A percentile compares a stretch with the other conserved stretches of the same genome.
Evolutionary conservation across 2,329 filamentous ascomycete species (phyloP).

Genomic region (Ceratocystis diversiconidia): DNA sequence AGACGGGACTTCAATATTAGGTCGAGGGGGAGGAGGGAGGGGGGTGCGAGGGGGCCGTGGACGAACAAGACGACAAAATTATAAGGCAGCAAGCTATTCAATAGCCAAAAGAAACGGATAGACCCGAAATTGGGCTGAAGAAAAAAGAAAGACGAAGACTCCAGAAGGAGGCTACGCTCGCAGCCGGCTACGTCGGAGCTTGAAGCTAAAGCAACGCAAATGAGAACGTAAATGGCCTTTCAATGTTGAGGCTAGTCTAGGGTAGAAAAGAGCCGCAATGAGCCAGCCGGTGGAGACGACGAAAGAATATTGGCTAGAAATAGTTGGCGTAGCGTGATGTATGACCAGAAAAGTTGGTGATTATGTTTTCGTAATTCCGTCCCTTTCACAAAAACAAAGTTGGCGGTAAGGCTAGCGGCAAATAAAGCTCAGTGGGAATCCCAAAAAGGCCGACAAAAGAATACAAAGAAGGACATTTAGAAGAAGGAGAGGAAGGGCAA

Average conservation of each 20-base stretch:
- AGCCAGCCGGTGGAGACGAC: background rate
- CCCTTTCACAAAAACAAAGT: background rate
- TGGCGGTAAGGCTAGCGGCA: background rate
- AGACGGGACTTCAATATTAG: background rate
- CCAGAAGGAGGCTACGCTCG: slow-evolving; percentile 1
- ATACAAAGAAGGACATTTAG: background rate
- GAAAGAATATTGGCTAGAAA: background rate
- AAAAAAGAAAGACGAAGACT: slow-evolving; percentile 3
- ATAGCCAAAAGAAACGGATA: background rate
- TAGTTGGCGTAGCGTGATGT: background rate
- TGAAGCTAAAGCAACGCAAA: background rate
- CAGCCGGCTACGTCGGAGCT: slow-evolving; percentile 8
- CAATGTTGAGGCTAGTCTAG: background rate
- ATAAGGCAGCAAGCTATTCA: background rate
- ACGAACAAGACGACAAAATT: background rate
- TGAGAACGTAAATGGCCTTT: background rate
- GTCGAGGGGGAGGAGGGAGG: background rate
- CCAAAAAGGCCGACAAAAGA: slow-evolving; percentile 8
- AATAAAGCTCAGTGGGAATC: background rate
- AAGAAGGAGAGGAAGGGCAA: background rate
- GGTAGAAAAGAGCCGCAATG: background rate
- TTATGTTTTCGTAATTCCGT: background rate
- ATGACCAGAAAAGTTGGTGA: background rate
- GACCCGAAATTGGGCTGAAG: background rate
- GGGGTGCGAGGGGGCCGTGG: background rate